phyloP scores from a whole-genome alignment of 208 protist species.

The Trichomonas gallinae region DNA sequence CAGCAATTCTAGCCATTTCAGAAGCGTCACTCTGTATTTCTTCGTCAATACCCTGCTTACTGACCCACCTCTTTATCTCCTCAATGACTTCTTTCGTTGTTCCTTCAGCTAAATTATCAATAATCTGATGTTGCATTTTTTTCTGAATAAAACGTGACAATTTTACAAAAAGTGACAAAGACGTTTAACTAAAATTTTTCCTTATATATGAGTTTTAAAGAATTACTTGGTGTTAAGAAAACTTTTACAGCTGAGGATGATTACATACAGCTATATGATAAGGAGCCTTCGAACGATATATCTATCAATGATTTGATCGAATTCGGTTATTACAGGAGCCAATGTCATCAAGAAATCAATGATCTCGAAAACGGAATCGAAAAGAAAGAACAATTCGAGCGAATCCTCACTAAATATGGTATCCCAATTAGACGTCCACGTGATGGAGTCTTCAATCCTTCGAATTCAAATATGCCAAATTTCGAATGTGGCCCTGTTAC shows the following conservation, averaged over 20 bases:
- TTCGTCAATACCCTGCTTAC: background rate
- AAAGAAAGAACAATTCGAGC: background rate
- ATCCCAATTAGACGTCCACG: background rate
- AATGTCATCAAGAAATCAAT: background rate
- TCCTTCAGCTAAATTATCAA: too few relatives aligned
- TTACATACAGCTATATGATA: background rate
- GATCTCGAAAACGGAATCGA: background rate
- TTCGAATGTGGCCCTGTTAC: background rate
- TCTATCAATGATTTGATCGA: background rate
- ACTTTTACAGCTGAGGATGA: background rate
- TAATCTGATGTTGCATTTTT: too few relatives aligned
- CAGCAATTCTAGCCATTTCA: background rate
- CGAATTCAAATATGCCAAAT: background rate
- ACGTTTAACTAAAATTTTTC: too few relatives aligned
- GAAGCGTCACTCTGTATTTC: background rate
- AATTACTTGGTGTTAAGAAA: background rate
- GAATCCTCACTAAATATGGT: background rate
- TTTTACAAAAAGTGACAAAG: too few relatives aligned
- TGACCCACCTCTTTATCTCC: background rate
- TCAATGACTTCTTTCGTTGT: background rate
- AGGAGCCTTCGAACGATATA: background rate
- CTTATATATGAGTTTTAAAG: background rate
- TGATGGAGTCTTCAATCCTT: background rate
- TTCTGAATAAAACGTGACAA: too few relatives aligned
- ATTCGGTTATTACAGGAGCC: background rate